Evolutionary conservation across 1,284 basidiomycete genomes (phyloP).

Genomic region (Sanghuangporus weigelae): DNA sequence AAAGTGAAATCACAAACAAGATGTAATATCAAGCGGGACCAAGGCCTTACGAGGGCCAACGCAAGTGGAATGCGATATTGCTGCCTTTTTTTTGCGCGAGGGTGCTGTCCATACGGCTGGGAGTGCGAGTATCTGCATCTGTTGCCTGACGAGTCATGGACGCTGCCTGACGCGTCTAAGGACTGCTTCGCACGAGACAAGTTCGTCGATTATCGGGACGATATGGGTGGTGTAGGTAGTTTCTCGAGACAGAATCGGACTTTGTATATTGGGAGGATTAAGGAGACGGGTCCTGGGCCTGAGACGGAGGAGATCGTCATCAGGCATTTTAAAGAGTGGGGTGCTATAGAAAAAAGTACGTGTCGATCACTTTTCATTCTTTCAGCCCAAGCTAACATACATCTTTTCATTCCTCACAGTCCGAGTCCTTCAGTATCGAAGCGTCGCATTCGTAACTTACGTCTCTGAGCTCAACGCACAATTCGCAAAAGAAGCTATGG

Average conservation of each 20-base stretch:
- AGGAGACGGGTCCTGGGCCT: constrained; percentile 80
- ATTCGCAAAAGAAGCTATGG: constrained; percentile 99
- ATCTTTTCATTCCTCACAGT: constrained; percentile 39
- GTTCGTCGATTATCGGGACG: constrained; percentile 95
- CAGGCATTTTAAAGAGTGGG: constrained; percentile 96
- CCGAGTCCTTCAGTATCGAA: constrained; percentile 88
- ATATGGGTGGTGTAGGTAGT: constrained; percentile 98
- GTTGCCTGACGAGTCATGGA: constrained; percentile 66
- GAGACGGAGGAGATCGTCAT: constrained; percentile 89
- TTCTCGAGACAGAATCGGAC: constrained; percentile 94
- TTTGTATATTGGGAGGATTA: constrained; percentile 91
- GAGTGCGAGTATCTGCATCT: constrained; percentile 95
- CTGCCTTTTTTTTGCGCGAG: constrained; percentile 94
- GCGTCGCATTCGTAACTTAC: constrained; percentile 97
- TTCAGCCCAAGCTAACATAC: background rate
- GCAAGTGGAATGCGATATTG: constrained; percentile 88
- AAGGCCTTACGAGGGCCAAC: constrained; percentile 90
- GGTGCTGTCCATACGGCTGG: constrained; percentile 96
- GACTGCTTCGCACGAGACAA: constrained; percentile 98
- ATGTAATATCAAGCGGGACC: constrained; percentile 85
- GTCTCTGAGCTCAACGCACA: constrained; percentile 82
- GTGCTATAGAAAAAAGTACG: constrained; percentile 89
- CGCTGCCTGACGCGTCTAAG: constrained; percentile 85
- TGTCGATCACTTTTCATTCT: constrained; percentile 21
- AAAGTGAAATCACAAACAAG: constrained; percentile 91